A percentile compares a stretch with the other conserved stretches of the same genome.
phyloP scores from a whole-genome alignment of 495 filamentous ascomycete species.

The Chaetomium cochliodes region DNA sequence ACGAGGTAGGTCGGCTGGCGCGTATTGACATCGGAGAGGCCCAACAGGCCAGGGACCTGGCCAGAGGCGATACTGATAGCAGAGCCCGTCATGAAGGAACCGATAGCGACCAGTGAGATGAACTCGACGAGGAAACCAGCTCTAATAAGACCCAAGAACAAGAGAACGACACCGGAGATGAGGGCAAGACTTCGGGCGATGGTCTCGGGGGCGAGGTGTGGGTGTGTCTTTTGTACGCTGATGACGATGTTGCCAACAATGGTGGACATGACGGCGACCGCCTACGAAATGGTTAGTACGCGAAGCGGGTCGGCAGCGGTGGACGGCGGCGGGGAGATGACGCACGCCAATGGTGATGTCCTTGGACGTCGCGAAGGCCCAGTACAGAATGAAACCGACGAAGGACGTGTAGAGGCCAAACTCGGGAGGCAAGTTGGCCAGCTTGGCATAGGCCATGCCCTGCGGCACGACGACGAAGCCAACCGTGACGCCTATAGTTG shows the following conservation, averaged over 20 bases:
- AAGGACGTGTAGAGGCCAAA: constrained; percentile 96
- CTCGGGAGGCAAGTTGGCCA: constrained; percentile 74
- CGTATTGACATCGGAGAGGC: constrained; percentile 74
- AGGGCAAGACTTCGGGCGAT: constrained; percentile 81
- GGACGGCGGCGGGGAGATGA: constrained; percentile 25
- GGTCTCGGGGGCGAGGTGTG: constrained; percentile 57
- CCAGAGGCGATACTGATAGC: constrained; percentile 86
- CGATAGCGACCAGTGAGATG: constrained; percentile 87
- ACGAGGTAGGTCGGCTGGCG: constrained; percentile 78
- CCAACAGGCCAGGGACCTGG: constrained; percentile 82
- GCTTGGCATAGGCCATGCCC: constrained; percentile 91
- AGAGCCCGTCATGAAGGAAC: constrained; percentile 97
- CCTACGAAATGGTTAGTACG: constrained; percentile 49
- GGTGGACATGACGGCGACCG: constrained; percentile 93
- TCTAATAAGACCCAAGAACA: constrained; percentile 73
- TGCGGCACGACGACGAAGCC: constrained; percentile 95
- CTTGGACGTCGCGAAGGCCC: constrained; percentile 98
- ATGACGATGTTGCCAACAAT: constrained; percentile 77
- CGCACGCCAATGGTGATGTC: constrained; percentile 98
- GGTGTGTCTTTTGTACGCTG: constrained; percentile 54
- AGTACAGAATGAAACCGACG: constrained; percentile 94
- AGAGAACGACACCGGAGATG: constrained; percentile 77
- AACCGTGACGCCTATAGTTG: constrained; percentile 74
- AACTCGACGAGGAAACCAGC: constrained; percentile 96
- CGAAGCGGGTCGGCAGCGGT: neutral